Percentiles rank a stretch among this genome's conserved stretches.
phyloP scores from a whole-genome alignment of 495 filamentous ascomycete species.

The Thozetella sp. region DNA sequence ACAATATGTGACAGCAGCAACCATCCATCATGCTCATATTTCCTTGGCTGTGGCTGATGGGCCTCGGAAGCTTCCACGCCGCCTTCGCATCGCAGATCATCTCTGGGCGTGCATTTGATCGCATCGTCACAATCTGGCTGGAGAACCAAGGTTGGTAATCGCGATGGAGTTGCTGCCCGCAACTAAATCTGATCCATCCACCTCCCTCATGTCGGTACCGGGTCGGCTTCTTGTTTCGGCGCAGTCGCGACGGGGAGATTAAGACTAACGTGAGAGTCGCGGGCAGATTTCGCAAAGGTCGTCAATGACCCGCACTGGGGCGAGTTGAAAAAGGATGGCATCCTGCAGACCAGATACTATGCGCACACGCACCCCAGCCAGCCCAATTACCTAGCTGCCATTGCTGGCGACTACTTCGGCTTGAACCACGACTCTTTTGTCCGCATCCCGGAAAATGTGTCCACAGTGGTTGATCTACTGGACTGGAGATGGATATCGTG shows the following conservation, averaged over 20 bases:
- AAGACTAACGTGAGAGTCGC: not conserved
- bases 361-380: constrained; percentile 58
- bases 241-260: too few relatives aligned
- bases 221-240: too few relatives aligned
- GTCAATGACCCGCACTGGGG: constrained; percentile 47
- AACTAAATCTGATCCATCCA: too few relatives aligned
- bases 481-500: constrained; percentile 64
- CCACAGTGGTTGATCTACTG: constrained; percentile 67
- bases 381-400: constrained; percentile 51
- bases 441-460: constrained; percentile 64
- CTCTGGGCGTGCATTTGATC: constrained; percentile 63
- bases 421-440: constrained; percentile 65
- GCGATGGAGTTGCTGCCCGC: too few relatives aligned
- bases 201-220: too few relatives aligned
- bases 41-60: constrained; percentile 33
- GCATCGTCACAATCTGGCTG: constrained; percentile 71
- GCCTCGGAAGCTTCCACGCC: constrained; percentile 7
- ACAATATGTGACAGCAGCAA: constrained; percentile 5
- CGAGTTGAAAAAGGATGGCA: constrained; percentile 61
- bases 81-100: constrained; percentile 23
- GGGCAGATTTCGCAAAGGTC: constrained; percentile 54
- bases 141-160: constrained; percentile 60
- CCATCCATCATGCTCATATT: constrained; percentile 9
- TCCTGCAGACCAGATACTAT: constrained; percentile 64
- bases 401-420: constrained; percentile 69